Percentiles rank a stretch among this genome's conserved stretches.
Evolutionary conservation across 2,329 filamentous ascomycete species (phyloP).

Genomic region (Xylaria sp.): DNA sequence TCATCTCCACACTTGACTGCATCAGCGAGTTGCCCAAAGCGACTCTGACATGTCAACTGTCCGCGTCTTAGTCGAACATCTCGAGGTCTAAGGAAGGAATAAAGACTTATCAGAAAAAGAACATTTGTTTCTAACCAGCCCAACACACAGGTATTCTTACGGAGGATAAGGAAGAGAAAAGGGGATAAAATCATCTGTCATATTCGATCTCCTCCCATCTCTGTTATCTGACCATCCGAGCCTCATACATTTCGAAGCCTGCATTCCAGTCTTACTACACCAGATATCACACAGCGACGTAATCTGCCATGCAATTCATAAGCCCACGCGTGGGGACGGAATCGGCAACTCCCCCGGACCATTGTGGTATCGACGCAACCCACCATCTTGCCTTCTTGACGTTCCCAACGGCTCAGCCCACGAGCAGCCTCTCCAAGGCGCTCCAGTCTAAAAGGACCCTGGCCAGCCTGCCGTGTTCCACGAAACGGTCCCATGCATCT

Average conservation of each 20-base stretch:
- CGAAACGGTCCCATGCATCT: slow-evolving; percentile 26
- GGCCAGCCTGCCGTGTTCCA: slow-evolving; percentile 27
- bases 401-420: slow-evolving; percentile 21
- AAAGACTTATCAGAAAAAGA: background rate
- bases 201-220: slow-evolving; percentile 1
- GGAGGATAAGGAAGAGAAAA: background rate
- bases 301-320: slow-evolving; percentile 23
- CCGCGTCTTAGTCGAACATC: background rate
- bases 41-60: slow-evolving; percentile 2
- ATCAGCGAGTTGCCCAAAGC: background rate
- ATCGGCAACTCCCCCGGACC: slow-evolving; percentile 23
- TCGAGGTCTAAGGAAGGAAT: background rate
- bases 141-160: no score
- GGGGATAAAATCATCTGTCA: background rate
- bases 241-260: slow-evolving; percentile 10
- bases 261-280: slow-evolving; percentile 9
- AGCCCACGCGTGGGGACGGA: slow-evolving; percentile 23
- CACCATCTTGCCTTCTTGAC: slow-evolving; percentile 23
- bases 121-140: background rate
- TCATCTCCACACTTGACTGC: background rate
- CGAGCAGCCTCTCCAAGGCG: slow-evolving; percentile 17
- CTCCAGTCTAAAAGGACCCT: slow-evolving; percentile 25
- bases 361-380: slow-evolving; percentile 24
- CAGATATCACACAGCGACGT: slow-evolving; percentile 12
- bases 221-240: slow-evolving; percentile 6